Evolutionary conservation across 2,329 filamentous ascomycete species (phyloP).

Genomic region (Xylaria sp.): DNA sequence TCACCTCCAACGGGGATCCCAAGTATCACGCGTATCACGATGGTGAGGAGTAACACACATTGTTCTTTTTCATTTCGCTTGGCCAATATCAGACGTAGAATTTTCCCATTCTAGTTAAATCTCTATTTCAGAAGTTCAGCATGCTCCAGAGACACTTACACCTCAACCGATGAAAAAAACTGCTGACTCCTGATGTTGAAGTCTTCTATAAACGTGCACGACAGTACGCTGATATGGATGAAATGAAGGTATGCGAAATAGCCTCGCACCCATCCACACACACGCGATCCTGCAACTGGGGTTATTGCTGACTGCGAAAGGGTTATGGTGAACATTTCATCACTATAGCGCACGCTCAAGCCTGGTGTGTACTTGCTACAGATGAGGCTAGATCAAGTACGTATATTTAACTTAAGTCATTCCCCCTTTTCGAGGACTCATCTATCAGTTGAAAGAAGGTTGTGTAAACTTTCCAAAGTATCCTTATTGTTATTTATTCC

Average conservation of each 20-base stretch:
- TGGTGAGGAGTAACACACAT: conserved; percentile 40
- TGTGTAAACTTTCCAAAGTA: background rate
- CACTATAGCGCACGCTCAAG: conserved; percentile 81
- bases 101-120: background rate
- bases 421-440: background rate
- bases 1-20: conserved; percentile 76
- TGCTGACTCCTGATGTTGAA: conserved; percentile 16
- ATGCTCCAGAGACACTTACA: background rate
- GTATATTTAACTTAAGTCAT: background rate
- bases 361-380: conserved; percentile 78
- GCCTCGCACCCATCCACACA: background rate
- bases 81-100: background rate
- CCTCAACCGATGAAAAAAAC: no score
- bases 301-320: conserved; percentile 47
- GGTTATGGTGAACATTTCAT: conserved; percentile 84
- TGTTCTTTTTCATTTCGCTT: background rate
- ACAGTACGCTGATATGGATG: conserved; percentile 84
- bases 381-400: conserved; percentile 81
- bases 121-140: background rate
- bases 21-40: conserved; percentile 79
- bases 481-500: background rate
- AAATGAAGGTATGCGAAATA: conserved; percentile 73
- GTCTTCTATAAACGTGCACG: conserved; percentile 67
- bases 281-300: background rate
- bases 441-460: background rate